Evolutionary conservation across 805 yeast genomes (phyloP).

Genomic region (Jamesozyma rosinii): DNA sequence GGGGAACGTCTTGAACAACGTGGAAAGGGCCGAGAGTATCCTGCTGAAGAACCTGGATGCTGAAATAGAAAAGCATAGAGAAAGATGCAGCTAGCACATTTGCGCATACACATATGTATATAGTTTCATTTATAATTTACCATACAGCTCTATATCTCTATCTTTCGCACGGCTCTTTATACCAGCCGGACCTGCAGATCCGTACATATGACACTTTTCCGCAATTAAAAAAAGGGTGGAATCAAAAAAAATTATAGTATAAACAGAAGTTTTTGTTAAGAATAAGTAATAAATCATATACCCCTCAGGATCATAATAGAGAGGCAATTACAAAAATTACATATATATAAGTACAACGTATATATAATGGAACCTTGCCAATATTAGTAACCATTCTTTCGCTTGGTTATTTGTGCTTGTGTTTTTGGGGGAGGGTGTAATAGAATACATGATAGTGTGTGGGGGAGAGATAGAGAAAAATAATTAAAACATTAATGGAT

Average conservation of each 20-base stretch:
- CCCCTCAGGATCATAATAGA: not conserved
- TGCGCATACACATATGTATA: too few species aligned
- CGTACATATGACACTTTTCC: too few species aligned
- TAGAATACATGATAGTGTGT: not conserved
- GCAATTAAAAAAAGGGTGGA: not conserved
- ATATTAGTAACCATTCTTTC: not conserved
- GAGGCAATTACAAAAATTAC: not conserved
- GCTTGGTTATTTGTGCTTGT: not conserved
- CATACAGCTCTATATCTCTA: too few species aligned
- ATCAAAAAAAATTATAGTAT: not conserved
- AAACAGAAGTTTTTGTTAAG: not conserved
- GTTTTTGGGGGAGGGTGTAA: not conserved
- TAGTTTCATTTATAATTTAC: too few species aligned
- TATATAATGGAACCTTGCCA: not conserved
- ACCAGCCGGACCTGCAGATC: too few species aligned
- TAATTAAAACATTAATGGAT: too few species aligned
- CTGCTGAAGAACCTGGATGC: slow-evolving; percentile 47
- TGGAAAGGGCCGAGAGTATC: slow-evolving; percentile 46
- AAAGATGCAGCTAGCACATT: too few species aligned
- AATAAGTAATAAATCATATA: not conserved
- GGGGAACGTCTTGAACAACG: slow-evolving; percentile 38
- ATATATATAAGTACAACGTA: not conserved
- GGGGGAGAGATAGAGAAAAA: not conserved
- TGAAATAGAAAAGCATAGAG: slow-evolving; percentile 38
- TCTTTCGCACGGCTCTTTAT: too few species aligned